Evolutionary conservation across 345 rosid species (phyloP), one percentile per base, ranked within the genome.

Genomic region (Eucalyptus cloeziana): DNA sequence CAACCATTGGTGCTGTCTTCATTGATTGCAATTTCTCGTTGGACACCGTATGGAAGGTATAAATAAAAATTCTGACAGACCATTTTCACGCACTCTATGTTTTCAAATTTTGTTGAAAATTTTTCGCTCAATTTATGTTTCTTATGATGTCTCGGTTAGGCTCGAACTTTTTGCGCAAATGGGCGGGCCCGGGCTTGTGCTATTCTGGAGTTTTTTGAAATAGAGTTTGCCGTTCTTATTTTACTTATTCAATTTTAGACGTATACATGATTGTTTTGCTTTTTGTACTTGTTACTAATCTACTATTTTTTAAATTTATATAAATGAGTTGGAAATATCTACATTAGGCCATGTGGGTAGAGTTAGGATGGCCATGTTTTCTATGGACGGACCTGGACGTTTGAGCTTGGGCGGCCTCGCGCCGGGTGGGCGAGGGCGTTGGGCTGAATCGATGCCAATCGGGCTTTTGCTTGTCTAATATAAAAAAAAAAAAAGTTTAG

Each of bases 1-100:
- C 98, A 0, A 24, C 92, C 1, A 88, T 94, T 4, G 98, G 99
- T 4, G 98, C 97, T 10, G 92, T 94, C 30, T 95, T 89, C 88
- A 86, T 88, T 22, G 98, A 96, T 51, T 31, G 92, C 40, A 60
- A 91, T 40, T 92, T 49, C 13, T 93, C 93, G 7, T 7, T 91
- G 0, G 94, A 96, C 2, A 90, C 50, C 0, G 94, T 93, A 3
- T 92, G 96, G 94, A 80, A 93, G 98, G 98, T 95, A 94, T 24
- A 4, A 0, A 58, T 7, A 7, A 25, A 44, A 87, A 2, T 85
- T 5, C 7, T 86, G 15, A 71, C 10, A 10, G 12, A 16, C 30
- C 24, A 5, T 4, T 37, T 21, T 47, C 31, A 1, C 0, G 4
- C 7, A 30, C 21, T 33, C 9, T 67, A 0, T 33, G 22, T 7